These are phyloP conservation scores for Biancaea sappan DNA, from an alignment of 306 rosid genomes.

Conservation along the genomic window DNA sequence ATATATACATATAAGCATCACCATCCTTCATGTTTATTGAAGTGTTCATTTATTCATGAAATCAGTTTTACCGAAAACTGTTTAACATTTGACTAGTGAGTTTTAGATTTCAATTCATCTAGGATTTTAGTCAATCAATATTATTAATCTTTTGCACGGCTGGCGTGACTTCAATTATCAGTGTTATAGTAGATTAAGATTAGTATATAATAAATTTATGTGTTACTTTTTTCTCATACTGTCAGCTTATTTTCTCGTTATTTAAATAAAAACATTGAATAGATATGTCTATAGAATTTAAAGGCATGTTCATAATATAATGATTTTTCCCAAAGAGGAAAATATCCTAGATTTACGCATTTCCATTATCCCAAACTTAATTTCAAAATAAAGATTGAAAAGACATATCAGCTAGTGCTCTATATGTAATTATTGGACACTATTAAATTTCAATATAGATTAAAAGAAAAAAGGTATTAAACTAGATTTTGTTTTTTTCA, in stretches of 20 bases:
- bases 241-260: slow-evolving; percentile 14
- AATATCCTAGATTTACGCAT: slow-evolving; percentile 33
- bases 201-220: not conserved
- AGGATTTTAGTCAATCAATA: slow-evolving; percentile 17
- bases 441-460: not conserved
- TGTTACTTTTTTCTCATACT: slow-evolving; percentile 3
- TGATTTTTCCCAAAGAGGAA: slow-evolving; percentile 22
- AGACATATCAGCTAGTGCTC: not conserved
- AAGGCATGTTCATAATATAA: slow-evolving; percentile 18
- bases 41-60: no score
- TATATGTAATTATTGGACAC: slow-evolving; percentile 14
- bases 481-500: not conserved
- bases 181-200: not conserved
- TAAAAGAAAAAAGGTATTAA: not conserved
- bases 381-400: slow-evolving; percentile 19
- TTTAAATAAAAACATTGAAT: slow-evolving; percentile 27
- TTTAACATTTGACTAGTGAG: slow-evolving; percentile 36
- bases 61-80: not conserved
- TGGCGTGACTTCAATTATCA: slow-evolving; percentile 15
- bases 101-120: not conserved
- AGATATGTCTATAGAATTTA: not conserved
- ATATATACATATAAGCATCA: no score
- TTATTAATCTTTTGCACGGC: slow-evolving; percentile 1
- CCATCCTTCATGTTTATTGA: no score
- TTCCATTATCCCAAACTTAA: not conserved